Evolutionary conservation across 2,329 filamentous ascomycete genomes (phyloP).

Genomic region (Remersonia thermophila): DNA sequence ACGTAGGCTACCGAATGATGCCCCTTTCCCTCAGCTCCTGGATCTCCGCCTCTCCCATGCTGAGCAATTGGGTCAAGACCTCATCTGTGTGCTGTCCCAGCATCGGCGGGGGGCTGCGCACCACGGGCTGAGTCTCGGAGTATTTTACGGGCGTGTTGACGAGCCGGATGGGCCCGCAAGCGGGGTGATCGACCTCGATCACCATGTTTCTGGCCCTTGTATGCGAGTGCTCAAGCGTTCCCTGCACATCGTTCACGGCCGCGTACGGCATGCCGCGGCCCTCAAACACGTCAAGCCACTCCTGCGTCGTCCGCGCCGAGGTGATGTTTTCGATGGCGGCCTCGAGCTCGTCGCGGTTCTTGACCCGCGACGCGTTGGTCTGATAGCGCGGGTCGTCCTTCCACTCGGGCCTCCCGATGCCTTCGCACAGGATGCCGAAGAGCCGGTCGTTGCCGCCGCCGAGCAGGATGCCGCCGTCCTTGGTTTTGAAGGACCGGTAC

Average conservation of each 20-base stretch:
- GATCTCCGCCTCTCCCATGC: conserved; percentile 48
- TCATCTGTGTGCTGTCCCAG: conserved; percentile 81
- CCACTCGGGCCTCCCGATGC: conserved; percentile 46
- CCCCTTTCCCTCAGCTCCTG: conserved; percentile 50
- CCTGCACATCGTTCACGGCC: conserved; percentile 85
- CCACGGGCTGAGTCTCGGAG: conserved; percentile 64
- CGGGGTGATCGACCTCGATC: conserved; percentile 68
- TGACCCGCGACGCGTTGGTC: conserved; percentile 50
- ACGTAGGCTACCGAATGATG: conserved; percentile 40
- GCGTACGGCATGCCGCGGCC: conserved; percentile 87
- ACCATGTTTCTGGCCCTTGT: conserved; percentile 82
- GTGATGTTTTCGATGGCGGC: conserved; percentile 66
- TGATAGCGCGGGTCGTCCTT: conserved; percentile 45
- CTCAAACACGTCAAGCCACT: conserved; percentile 80
- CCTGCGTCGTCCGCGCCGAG: conserved; percentile 62
- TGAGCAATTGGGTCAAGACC: conserved; percentile 52
- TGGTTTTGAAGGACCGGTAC: conserved; percentile 72
- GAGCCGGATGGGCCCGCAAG: conserved; percentile 75
- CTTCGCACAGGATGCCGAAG: conserved; percentile 52
- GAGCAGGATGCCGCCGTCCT: conserved; percentile 57
- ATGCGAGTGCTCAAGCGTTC: conserved; percentile 72
- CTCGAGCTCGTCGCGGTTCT: conserved; percentile 67
- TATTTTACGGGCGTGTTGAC: conserved; percentile 94
- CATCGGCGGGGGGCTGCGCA: conserved; percentile 68
- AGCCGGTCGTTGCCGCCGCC: conserved; percentile 62